Evolutionary conservation across 2,329 filamentous ascomycete species (phyloP).

Genomic region (Teratosphaeria zuluensis): DNA sequence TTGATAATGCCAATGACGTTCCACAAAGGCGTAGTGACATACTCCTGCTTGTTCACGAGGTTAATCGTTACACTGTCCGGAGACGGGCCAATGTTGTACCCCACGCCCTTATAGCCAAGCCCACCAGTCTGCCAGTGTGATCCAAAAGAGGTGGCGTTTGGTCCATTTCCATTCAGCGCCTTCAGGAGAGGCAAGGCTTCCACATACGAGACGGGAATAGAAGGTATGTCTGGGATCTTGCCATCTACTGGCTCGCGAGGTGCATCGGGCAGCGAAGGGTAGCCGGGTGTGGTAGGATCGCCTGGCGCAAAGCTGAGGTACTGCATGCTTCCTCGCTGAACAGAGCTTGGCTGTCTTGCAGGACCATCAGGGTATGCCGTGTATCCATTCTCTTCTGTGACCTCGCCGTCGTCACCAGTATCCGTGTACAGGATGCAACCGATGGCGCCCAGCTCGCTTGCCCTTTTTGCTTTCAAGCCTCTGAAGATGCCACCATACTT

Average conservation of each 20-base stretch:
- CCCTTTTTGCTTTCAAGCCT: constrained; percentile 84
- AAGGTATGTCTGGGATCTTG: constrained; percentile 75
- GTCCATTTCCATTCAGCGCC: constrained; percentile 81
- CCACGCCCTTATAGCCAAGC: constrained; percentile 66
- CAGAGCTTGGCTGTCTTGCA: constrained; percentile 75
- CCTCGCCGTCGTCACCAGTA: constrained; percentile 75
- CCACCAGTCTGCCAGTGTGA: constrained; percentile 58
- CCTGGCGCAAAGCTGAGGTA: constrained; percentile 48
- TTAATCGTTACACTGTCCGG: constrained; percentile 54
- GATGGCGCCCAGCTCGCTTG: constrained; percentile 80
- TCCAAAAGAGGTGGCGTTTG: constrained; percentile 63
- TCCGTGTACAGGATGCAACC: constrained; percentile 80
- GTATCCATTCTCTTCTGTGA: constrained; percentile 73
- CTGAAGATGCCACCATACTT: constrained; percentile 83
- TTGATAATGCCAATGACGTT: constrained; percentile 90
- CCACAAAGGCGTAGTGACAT: constrained; percentile 42
- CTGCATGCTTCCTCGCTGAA: constrained; percentile 80
- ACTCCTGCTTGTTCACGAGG: constrained; percentile 41
- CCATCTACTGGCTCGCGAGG: constrained; percentile 62
- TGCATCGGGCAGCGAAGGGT: constrained; percentile 82
- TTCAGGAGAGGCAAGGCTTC: constrained; percentile 84
- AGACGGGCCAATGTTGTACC: constrained; percentile 78
- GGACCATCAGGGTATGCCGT: constrained; percentile 75
- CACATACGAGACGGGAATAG: constrained; percentile 77
- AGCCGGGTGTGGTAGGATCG: constrained; percentile 86